phyloP scores from a whole-genome alignment of 1,284 basidiomycete genomes.

The Athelia sp. region DNA sequence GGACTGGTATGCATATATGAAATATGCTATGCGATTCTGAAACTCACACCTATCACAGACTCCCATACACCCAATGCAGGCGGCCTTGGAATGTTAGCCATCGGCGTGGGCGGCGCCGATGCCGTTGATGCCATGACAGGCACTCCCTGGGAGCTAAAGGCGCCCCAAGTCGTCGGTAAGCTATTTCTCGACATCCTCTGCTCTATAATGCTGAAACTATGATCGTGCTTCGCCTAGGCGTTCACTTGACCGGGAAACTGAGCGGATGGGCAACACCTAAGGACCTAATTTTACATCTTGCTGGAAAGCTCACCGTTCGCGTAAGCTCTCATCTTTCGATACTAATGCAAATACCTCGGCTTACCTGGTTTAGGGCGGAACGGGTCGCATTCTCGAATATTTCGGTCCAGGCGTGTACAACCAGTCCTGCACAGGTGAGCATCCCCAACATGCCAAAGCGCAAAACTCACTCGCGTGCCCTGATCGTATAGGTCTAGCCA shows the following conservation, averaged over 20 bases:
- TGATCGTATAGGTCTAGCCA: conserved; percentile 66
- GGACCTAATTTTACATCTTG: conserved; percentile 93
- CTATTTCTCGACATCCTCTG: background rate
- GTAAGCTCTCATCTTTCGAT: conserved; percentile 38
- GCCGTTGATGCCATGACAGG: conserved; percentile 98
- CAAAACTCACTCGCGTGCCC: background rate
- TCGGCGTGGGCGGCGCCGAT: conserved; percentile 98
- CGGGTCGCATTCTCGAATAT: conserved; percentile 95
- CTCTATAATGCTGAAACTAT: conserved; percentile 3
- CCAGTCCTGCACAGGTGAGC: conserved; percentile 88
- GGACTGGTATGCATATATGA: no score
- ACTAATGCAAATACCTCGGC: conserved; percentile 6
- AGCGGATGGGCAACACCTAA: conserved; percentile 95
- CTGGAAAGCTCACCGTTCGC: conserved; percentile 91
- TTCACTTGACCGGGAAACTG: conserved; percentile 87
- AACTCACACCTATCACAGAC: no score
- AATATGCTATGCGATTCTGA: no score
- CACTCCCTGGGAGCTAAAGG: conserved; percentile 98
- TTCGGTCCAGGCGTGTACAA: conserved; percentile 90
- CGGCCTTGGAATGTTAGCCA: conserved; percentile 96
- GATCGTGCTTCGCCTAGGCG: conserved; percentile 44
- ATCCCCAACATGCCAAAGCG: background rate
- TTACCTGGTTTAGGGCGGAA: conserved; percentile 71
- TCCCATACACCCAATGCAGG: conserved; percentile 99
- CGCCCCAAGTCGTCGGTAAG: conserved; percentile 83